phyloP scores from a whole-genome alignment of 352 stramenopile genomes.

The Pythium oligandrum region DNA sequence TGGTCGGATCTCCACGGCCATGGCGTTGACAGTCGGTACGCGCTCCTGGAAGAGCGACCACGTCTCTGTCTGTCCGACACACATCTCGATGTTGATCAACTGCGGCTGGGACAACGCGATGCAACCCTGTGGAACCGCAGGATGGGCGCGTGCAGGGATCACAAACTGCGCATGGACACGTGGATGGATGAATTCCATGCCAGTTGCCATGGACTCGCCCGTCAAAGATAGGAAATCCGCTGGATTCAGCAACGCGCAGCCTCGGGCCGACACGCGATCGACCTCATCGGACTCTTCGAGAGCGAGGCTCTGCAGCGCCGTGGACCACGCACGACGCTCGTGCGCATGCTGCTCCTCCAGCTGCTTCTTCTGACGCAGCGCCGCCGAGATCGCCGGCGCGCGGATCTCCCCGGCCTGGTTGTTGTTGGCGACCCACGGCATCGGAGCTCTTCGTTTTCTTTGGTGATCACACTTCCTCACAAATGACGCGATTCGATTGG shows the following conservation, averaged over 20 bases:
- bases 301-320: slow-evolving; percentile 30
- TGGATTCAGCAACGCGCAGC: slow-evolving; percentile 59
- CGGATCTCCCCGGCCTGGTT: slow-evolving; percentile 79
- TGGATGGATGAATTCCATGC: slow-evolving; percentile 47
- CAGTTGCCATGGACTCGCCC: not conserved
- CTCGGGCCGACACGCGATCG: slow-evolving; percentile 20
- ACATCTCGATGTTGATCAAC: slow-evolving; percentile 81
- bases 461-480: too few relatives aligned
- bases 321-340: slow-evolving; percentile 23
- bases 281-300: slow-evolving; percentile 32
- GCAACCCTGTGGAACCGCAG: slow-evolving; percentile 31
- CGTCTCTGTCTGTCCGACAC: slow-evolving; percentile 56
- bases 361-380: slow-evolving; percentile 47
- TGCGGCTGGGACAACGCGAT: slow-evolving; percentile 63
- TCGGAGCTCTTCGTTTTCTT: slow-evolving; percentile 11
- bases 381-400: slow-evolving; percentile 59
- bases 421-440: slow-evolving; percentile 85
- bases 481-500: not conserved
- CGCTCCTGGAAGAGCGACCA: slow-evolving; percentile 73
- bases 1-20: slow-evolving; percentile 71
- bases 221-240: slow-evolving; percentile 41
- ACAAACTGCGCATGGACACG: slow-evolving; percentile 77
- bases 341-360: slow-evolving; percentile 18
- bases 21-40: slow-evolving; percentile 29
- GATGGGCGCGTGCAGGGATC: slow-evolving; percentile 37